A percentile compares a stretch with the other conserved stretches of the same genome.
These are phyloP conservation scores for Debaryomyces robertsiae DNA, from an alignment of 1,139 yeast genomes.

Conservation along the genomic window DNA sequence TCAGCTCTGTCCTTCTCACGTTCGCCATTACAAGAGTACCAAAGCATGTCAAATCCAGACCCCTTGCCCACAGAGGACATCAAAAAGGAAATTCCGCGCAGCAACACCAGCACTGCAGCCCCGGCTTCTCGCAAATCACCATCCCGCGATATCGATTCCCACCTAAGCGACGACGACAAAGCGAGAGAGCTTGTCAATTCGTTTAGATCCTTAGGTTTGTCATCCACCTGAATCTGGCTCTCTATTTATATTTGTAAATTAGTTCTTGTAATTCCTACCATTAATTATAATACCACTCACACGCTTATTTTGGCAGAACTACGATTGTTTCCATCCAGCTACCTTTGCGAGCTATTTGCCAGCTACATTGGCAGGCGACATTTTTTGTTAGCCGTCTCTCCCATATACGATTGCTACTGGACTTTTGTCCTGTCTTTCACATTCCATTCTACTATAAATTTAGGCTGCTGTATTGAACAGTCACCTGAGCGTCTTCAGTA, in stretches of 20 bases:
- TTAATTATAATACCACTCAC: neutral
- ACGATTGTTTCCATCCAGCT: too few species aligned
- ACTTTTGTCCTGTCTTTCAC: too few species aligned
- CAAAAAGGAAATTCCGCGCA: conserved; percentile 3
- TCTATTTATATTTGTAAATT: neutral
- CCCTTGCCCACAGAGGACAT: neutral
- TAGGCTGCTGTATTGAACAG: too few species aligned
- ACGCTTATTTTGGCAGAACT: neutral
- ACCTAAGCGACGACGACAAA: conserved; percentile 29
- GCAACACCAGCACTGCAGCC: neutral
- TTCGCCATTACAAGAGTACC: conserved; percentile 6
- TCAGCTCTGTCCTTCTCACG: conserved; percentile 1
- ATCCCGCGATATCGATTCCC: neutral
- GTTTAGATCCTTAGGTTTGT: conserved; percentile 22
- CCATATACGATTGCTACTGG: too few species aligned
- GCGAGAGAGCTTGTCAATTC: conserved; percentile 36
- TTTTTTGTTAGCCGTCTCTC: too few species aligned
- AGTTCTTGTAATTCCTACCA: neutral
- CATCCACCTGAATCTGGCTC: conserved; percentile 7
- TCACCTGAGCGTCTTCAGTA: too few species aligned
- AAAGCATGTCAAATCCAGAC: neutral
- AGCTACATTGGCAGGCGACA: too few species aligned
- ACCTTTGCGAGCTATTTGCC: too few species aligned
- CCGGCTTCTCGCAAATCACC: neutral
- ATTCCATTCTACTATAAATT: too few species aligned